Evolutionary conservation across 345 rosid species (phyloP), one percentile per base, ranked within the genome.

Genomic region (Arabis hirsuta): DNA sequence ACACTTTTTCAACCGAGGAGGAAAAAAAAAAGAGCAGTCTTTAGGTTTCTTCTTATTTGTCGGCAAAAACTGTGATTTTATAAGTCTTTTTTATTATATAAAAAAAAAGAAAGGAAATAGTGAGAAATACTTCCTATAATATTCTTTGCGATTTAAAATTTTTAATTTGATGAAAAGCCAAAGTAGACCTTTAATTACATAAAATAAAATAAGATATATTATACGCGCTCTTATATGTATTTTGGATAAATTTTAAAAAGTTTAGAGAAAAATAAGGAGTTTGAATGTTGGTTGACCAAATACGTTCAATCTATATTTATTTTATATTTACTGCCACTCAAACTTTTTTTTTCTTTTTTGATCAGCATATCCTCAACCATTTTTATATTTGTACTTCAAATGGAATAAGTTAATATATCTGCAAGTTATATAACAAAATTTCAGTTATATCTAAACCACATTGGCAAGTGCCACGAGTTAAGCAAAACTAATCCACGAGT

Each of bases 281-380:
- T 14, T 72, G 63, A 24, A 66, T 42, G 48, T 52, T 60, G 63
- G 63, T 74, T 74, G 73, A 74, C 78, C 78, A 74, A 74, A 52
- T 74, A 74, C 78, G 44, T 67, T 34, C 9, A 43, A 44, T 24
- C 55, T 34, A 8, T 45, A 38, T 44, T 38, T 36, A 36, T 9
- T 36, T 36, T 36, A 36, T 8, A 8, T 36, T 36, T 8, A 36
- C 41, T 36, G 41, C 10, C 11, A 36, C 2, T 36, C 41, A 2
- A 34, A 6, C 8, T 34, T 7, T 34, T 34, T 34, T 6, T 6
- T n/a, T n/a, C n/a, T n/a, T n/a, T n/a, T n/a, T n/a, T n/a, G n/a
- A n/a, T n/a, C n/a, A n/a, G n/a, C n/a, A n/a, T n/a, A n/a, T n/a
- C n/a, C n/a, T n/a, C n/a, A n/a, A n/a, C n/a, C n/a, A 27, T 3